A percentile compares a stretch with the other conserved stretches of the same genome.
These are phyloP conservation scores for Cladosporium sp. DNA, from an alignment of 2,329 filamentous ascomycete species.

Conservation along the genomic window DNA sequence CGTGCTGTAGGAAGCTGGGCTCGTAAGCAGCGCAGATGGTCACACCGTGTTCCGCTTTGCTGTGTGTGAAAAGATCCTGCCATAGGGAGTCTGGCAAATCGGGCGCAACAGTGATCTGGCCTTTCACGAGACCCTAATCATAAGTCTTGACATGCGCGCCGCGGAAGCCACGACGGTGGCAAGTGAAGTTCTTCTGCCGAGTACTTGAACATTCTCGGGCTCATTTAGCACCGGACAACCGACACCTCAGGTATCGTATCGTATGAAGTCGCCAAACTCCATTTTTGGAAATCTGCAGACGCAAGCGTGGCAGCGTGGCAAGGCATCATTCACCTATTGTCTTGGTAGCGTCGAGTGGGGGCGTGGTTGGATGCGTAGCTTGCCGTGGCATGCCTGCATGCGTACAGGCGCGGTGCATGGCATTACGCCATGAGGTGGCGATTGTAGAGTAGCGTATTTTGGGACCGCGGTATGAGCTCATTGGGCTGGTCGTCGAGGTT, in stretches of 20 bases:
- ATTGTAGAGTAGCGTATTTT: not conserved
- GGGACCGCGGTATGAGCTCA: not conserved
- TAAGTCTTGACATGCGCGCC: constrained; percentile 22
- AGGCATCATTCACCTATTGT: too few species aligned
- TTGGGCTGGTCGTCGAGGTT: not conserved
- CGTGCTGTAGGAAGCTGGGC: constrained; percentile 18
- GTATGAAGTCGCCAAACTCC: not conserved
- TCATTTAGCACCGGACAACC: constrained; percentile 15
- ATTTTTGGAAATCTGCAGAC: too few species aligned
- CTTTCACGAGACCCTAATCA: constrained; percentile 23
- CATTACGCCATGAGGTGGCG: not conserved
- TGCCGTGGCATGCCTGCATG: too few species aligned
- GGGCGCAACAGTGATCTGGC: constrained; percentile 18
- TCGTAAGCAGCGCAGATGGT: constrained; percentile 20
- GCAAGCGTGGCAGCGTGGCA: too few species aligned
- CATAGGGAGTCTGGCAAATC: constrained; percentile 21
- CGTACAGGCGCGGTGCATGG: not conserved
- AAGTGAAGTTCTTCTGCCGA: constrained; percentile 19
- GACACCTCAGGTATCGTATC: constrained; percentile 6
- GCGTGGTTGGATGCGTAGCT: too few species aligned
- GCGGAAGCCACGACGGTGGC: constrained; percentile 19
- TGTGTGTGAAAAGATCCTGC: constrained; percentile 28
- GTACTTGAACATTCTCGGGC: constrained; percentile 16
- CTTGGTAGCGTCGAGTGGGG: too few species aligned
- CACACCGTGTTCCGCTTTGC: constrained; percentile 17